Evolutionary conservation across 2,329 filamentous ascomycete species (phyloP).

Genomic region (Pseudogymnoascus sp.): DNA sequence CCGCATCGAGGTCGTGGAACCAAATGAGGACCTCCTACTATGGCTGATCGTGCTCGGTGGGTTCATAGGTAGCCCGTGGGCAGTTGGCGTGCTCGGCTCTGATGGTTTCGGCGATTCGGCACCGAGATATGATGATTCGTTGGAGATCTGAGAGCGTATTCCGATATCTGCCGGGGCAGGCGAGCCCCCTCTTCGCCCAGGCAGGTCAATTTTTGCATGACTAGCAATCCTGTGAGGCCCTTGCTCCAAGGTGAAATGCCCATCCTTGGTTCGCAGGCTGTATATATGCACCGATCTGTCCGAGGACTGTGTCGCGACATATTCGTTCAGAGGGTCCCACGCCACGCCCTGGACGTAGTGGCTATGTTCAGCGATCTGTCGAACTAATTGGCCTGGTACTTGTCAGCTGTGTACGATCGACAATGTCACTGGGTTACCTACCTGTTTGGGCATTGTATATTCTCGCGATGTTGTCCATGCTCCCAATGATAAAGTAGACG

Average conservation of each 20-base stretch:
- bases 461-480: constrained; percentile 96
- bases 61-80: constrained; percentile 87
- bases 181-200: constrained; percentile 74
- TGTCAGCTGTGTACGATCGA: constrained; percentile 20
- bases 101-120: constrained; percentile 80
- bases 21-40: constrained; percentile 89
- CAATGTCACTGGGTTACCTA: constrained; percentile 34
- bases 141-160: constrained; percentile 55
- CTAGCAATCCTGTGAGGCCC: constrained; percentile 71
- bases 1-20: constrained; percentile 61
- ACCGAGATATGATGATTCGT: constrained; percentile 41
- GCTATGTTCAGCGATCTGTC: constrained; percentile 93
- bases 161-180: constrained; percentile 80
- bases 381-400: constrained; percentile 53
- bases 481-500: constrained; percentile 91
- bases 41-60: constrained; percentile 82
- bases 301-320: constrained; percentile 94
- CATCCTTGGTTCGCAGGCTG: constrained; percentile 90
- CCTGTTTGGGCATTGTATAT: constrained; percentile 94
- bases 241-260: constrained; percentile 73
- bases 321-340: constrained; percentile 97
- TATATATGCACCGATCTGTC: constrained; percentile 98
- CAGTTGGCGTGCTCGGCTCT: constrained; percentile 86
- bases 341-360: constrained; percentile 98
- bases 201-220: constrained; percentile 76